Base-by-base conservation (phyloP, 2,329 filamentous ascomycete species). In the Hypomyces perniciosus region DNA sequence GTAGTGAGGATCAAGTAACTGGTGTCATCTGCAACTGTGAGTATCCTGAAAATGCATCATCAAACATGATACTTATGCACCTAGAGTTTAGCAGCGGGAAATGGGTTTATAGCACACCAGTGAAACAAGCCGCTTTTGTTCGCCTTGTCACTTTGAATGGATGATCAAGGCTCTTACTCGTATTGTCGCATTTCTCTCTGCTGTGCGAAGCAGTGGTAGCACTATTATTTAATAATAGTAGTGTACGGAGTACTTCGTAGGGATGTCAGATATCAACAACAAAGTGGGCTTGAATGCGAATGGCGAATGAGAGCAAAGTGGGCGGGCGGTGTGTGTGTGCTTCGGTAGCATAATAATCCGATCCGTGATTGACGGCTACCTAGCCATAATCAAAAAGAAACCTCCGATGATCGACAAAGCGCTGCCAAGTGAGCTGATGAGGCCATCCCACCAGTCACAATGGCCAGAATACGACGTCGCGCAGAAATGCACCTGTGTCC, bases 51-150 rank as follows among this genome's bases (percentile, higher is more conserved):
- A 59, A 51, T 54, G 52, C 57, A 52, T 59, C 56, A 37, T 58
- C 61, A 60, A 60, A 66, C 56, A 52, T 68, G 64, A 68, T 67
- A 68, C 66, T 59, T 66, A 67, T 68, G 67, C 65, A 69, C 67
- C 67, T 69, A 57, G 62, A 53, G 55, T 53, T 65, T 64, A 63
- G 57, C 56, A 63, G 59, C 57, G 62, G 54, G 57, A 44, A 44
- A 35, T 39, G 34, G 27, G 26, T 37, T 43, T 52, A 44, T 37
- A 52, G 40, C 46, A 47, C 49, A 45, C 44, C 28, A 47, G 40
- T 47, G 44, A 43, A 41, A 48, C 44, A 48, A 20, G 42, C 37
- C 41, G 46, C 44, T 47, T 31, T 29, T 42, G 31, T 44, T 54
- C 39, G 43, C 43, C 38, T 27, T 41, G 41, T 37, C 29, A 29